phyloP scores from a whole-genome alignment of 768 basidiomycete genomes.

The Dacryopinax primogenitus region DNA sequence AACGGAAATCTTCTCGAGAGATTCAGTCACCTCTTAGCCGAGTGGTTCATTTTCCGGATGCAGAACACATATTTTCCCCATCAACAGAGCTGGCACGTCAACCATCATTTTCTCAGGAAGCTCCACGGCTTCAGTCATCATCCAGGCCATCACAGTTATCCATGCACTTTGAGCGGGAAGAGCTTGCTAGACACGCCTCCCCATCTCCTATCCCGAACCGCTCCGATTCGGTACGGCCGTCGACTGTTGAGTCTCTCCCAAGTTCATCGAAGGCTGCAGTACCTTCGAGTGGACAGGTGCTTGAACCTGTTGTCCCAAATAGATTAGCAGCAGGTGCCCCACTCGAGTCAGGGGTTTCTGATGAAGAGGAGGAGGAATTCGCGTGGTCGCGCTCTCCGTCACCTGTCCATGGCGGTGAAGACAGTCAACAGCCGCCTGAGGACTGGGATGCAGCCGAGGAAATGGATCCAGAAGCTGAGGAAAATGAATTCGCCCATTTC shows the following conservation, averaged over 20 bases:
- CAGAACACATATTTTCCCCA: background rate
- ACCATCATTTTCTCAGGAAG: background rate
- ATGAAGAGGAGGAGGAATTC: conserved; percentile 22
- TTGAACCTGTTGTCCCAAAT: too few species aligned
- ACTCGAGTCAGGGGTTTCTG: background rate
- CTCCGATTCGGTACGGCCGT: background rate
- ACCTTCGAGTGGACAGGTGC: too few species aligned
- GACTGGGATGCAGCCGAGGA: conserved; percentile 76
- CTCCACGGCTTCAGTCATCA: background rate
- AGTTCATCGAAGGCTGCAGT: too few species aligned
- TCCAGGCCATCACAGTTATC: background rate
- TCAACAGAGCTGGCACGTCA: background rate
- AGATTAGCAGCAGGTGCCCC: too few species aligned
- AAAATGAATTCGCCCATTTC: conserved; percentile 83
- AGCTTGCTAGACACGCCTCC: background rate
- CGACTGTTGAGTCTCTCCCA: too few species aligned
- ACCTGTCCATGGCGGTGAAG: conserved; percentile 14
- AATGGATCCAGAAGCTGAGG: conserved; percentile 66
- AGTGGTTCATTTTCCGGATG: background rate
- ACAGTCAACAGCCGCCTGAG: conserved; percentile 24
- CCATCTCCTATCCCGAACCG: background rate
- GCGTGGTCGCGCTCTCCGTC: conserved; percentile 33
- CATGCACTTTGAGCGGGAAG: background rate
- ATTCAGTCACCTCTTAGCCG: background rate
- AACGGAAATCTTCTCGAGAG: background rate